Evolutionary conservation across 805 yeast species (phyloP), one percentile per base, ranked within the genome.

Genomic region (Spathaspora gorwiae): DNA sequence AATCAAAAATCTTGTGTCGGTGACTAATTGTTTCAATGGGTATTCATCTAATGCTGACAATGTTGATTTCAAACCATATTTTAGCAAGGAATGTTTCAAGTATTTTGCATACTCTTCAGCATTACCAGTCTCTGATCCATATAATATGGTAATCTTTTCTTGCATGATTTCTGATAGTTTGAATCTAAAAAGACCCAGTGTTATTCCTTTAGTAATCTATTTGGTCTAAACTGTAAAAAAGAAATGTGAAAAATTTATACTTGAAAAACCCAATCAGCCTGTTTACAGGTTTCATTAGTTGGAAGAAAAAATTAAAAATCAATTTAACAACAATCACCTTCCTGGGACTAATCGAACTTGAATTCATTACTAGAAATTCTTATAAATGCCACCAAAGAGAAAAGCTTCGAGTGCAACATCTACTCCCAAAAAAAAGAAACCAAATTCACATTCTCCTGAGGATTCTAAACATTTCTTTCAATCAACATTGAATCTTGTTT

Each of bases 81-180:
- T 73, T 42, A 78, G 77, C 39, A 87, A 72, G 35, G 73, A 69
- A 45, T 76, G 70, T 13, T 80, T 74, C 24, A 90, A 65, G 30
- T 80, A 72, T 35, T 76, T 74, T 0, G 97, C 96, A 56, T 79
- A 83, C 55, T 92, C 97, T 55, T 85, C 87, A 1, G 96, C 78
- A 56, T 87, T 90, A 0, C 97, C 98, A 0, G 97, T 87, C 59
- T 90, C 98, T 1, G 96, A 83, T 0, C 97, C 97, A 62, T 85
- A 90, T 0, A 94, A 66, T 6, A 94, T 78, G 14, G 81, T 79
- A 9, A 86, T 69, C 32, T 3, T 13, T n/a, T 42, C 36, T 34
- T 39, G 29, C 37, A 36, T n/a, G 7, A 5, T 31, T 19, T 19
- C 24, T 19, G 24, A 5, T 19, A 3, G 4, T 19, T 19, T 19